These are phyloP conservation scores for Cubamyces lactineus DNA, from an alignment of 768 basidiomycete genomes.

Conservation along the genomic window DNA sequence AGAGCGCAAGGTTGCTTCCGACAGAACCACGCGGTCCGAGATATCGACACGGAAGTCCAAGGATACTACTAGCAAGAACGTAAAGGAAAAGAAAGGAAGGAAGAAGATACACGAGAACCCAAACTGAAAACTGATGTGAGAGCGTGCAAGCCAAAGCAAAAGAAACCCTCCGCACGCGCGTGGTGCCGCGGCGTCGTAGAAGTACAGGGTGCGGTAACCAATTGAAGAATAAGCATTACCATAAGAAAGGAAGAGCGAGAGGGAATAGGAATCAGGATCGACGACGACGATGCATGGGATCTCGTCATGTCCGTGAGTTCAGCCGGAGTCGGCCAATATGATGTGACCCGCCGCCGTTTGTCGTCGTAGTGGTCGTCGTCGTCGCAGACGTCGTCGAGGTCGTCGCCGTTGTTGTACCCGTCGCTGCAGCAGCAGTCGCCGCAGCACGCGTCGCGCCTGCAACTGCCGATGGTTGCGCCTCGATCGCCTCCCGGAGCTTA, in stretches of 20 bases:
- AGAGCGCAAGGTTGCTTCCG: too few relatives aligned
- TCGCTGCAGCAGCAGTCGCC: neutral
- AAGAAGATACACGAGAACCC: neutral
- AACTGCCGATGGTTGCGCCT: conserved; percentile 17
- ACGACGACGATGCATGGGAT: neutral
- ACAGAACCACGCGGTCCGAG: conserved; percentile 3
- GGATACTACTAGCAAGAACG: neutral
- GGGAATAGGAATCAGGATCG: neutral
- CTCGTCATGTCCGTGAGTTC: conserved; percentile 24
- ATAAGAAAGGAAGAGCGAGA: neutral
- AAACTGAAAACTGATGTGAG: neutral
- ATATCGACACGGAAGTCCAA: conserved; percentile 11
- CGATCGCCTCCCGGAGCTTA: conserved; percentile 36
- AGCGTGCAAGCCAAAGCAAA: conserved; percentile 7
- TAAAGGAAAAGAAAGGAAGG: neutral
- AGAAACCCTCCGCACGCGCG: neutral
- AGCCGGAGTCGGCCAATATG: conserved; percentile 15
- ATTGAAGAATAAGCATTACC: neutral
- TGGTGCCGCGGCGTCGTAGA: conserved; percentile 5
- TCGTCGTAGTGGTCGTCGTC: neutral
- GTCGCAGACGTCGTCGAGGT: neutral
- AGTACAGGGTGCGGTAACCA: conserved; percentile 15
- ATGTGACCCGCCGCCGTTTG: neutral
- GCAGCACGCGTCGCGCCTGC: neutral
- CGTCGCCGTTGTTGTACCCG: neutral